These are phyloP conservation scores for Xylariaceae sp. DNA, from an alignment of 2,329 filamentous ascomycete species.

Conservation along the genomic window DNA sequence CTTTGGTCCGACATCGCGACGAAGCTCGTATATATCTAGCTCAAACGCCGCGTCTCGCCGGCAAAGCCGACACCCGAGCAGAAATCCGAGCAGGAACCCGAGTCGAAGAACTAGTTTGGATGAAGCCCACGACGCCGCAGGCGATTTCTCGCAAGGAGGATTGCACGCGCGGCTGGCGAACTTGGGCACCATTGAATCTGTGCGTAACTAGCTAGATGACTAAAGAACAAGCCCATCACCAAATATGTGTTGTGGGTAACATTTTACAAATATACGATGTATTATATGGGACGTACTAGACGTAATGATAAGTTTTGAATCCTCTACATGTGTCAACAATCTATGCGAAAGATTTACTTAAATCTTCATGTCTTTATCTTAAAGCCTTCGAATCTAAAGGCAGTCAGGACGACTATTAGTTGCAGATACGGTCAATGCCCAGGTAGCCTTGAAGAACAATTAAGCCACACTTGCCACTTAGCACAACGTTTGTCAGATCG, in stretches of 20 bases:
- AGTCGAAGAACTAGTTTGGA: slow-evolving; percentile 36
- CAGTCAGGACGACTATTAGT: too few species aligned
- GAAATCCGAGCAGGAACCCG: slow-evolving; percentile 29
- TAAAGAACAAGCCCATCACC: background rate
- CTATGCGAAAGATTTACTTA: too few species aligned
- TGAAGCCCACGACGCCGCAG: slow-evolving; percentile 17
- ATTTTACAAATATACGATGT: background rate
- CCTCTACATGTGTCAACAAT: too few species aligned
- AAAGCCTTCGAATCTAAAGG: too few species aligned
- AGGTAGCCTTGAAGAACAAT: too few species aligned
- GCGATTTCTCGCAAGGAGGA: slow-evolving; percentile 24
- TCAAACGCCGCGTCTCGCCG: slow-evolving; percentile 37
- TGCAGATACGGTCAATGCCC: too few species aligned
- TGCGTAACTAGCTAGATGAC: slow-evolving; percentile 19
- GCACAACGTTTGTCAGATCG: too few species aligned
- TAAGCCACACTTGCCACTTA: too few species aligned
- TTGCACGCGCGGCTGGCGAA: slow-evolving; percentile 32
- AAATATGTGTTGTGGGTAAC: background rate
- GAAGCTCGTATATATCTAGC: slow-evolving; percentile 38
- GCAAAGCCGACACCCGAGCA: slow-evolving; percentile 32
- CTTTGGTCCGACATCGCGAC: slow-evolving; percentile 31
- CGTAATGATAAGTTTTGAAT: too few species aligned
- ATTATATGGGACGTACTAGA: background rate
- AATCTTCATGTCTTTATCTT: too few species aligned
- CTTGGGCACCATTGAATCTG: slow-evolving; percentile 33